Percentiles rank a stretch among this genome's conserved stretches.
phyloP scores from a whole-genome alignment of 768 basidiomycete species.

The Kockovaella imperatae region DNA sequence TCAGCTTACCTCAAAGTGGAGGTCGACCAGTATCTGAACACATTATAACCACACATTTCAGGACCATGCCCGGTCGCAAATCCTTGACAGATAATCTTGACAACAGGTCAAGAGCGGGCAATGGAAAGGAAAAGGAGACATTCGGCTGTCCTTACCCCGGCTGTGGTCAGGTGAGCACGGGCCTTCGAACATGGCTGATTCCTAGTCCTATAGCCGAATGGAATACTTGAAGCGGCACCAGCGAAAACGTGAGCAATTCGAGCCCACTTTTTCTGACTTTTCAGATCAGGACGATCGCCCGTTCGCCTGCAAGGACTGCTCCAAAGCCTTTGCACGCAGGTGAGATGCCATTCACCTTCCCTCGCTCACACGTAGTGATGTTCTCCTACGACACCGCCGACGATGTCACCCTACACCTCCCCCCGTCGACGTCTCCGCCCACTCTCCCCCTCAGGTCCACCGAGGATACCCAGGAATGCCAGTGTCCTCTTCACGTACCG shows the following conservation, averaged over 20 bases:
- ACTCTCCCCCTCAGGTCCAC: slow-evolving; percentile 22
- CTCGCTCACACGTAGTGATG: slow-evolving; percentile 35
- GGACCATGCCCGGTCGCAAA: neutral
- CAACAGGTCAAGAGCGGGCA: slow-evolving; percentile 20
- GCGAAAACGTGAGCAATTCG: slow-evolving; percentile 40
- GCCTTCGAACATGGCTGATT: neutral
- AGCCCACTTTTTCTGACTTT: neutral
- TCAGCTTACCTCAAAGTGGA: neutral
- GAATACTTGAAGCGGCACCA: slow-evolving; percentile 47
- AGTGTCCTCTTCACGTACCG: slow-evolving; percentile 33
- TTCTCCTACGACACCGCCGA: slow-evolving; percentile 44
- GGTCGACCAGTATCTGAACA: too few relatives aligned
- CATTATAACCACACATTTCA: too few relatives aligned
- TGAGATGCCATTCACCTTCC: slow-evolving; percentile 5
- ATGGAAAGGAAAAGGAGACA: slow-evolving; percentile 35
- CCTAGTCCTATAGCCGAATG: slow-evolving; percentile 42
- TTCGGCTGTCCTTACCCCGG: slow-evolving; percentile 36
- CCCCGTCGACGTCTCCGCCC: slow-evolving; percentile 21
- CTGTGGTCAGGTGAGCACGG: slow-evolving; percentile 32
- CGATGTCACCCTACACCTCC: slow-evolving; percentile 43
- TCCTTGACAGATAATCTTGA: neutral
- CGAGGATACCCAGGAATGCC: slow-evolving; percentile 33
- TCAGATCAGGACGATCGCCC: slow-evolving; percentile 45
- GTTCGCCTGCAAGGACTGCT: slow-evolving; percentile 44
- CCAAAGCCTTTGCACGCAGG: slow-evolving; percentile 46